Evolutionary conservation across 805 yeast species (phyloP), one percentile per base, ranked within the genome.

Genomic region (Teunomyces barrocoloradensis): DNA sequence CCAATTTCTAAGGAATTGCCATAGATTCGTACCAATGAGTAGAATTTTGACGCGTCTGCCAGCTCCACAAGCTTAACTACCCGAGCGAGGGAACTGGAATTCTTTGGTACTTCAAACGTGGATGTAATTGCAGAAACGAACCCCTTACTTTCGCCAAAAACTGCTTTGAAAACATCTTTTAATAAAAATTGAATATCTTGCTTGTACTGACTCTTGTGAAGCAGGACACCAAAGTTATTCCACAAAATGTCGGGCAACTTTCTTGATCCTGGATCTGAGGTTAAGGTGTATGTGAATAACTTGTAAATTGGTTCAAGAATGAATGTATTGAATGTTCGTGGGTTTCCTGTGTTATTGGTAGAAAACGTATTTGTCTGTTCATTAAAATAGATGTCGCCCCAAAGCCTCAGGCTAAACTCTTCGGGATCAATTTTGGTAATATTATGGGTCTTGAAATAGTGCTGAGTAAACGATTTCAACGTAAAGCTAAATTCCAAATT

Each of bases 301-400:
- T 92, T 91, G 68, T 90, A 92, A 10, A 92, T 57, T 2, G 98
- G 99, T 21, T 80, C 81, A 6, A 90, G 66, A 6, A 94, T 74
- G 55, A 89, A 85, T 39, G 74, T 70, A 5, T 78, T 75, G 62
- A 92, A 87, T 1, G 89, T 61, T 45, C 80, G 35, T 55, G 68
- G 37, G 42, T 50, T 28, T 44, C 51, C 29, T 49, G 63, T 59
- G 25, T 49, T 60, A 41, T 38, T 46, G 30, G 61, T 61, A 0
- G 74, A 58, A 53, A 89, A 84, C 45, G 68, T 75, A 7, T 79
- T 74, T 1, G 67, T 54, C 0, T 51, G 46, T 1, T 66, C 55
- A 43, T 80, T 64, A 58, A 69, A 88, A 54, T 74, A 82, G 5
- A 81, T 59, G 51, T 85, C 84, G 0, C 96, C 97, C 97, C 97